Percentiles rank a stretch among this genome's conserved stretches.
phyloP scores from a whole-genome alignment of 306 rosid genomes.

The Casuarina cunninghamiana region DNA sequence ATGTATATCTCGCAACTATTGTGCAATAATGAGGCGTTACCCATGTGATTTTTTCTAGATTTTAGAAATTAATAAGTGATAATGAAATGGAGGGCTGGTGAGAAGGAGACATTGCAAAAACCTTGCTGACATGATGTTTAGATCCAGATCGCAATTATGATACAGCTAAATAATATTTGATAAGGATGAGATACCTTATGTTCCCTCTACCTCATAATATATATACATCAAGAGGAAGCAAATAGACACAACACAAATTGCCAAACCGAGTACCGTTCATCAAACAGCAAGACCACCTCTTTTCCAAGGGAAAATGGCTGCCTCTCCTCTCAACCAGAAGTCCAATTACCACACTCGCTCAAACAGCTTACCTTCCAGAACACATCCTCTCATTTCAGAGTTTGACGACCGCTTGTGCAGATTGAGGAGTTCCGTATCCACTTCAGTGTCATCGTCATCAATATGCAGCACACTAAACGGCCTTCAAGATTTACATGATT shows the following conservation, averaged over 20 bases:
- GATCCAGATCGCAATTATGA: slow-evolving; percentile 28
- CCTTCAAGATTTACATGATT: slow-evolving; percentile 21
- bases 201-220: slow-evolving; percentile 19
- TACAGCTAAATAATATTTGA: slow-evolving; percentile 22
- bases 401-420: slow-evolving; percentile 27
- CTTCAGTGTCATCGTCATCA: slow-evolving; percentile 17
- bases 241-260: slow-evolving; percentile 13
- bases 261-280: slow-evolving; percentile 5
- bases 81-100: neutral
- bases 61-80: neutral
- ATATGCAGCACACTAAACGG: slow-evolving; percentile 23
- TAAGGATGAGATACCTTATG: slow-evolving; percentile 20
- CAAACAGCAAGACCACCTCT: slow-evolving; percentile 9
- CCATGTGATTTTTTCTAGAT: neutral
- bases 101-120: slow-evolving; percentile 18
- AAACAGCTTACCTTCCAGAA: slow-evolving; percentile 36
- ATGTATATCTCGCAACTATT: no score
- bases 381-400: slow-evolving; percentile 38
- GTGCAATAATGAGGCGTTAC: neutral
- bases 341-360: slow-evolving; percentile 33
- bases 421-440: slow-evolving; percentile 31
- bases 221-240: slow-evolving; percentile 17
- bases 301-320: slow-evolving; percentile 29
- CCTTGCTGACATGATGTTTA: slow-evolving; percentile 8
- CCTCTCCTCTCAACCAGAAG: slow-evolving; percentile 23